Evolutionary conservation across 1,284 basidiomycete genomes (phyloP).

Genomic region (Irpex sp.): DNA sequence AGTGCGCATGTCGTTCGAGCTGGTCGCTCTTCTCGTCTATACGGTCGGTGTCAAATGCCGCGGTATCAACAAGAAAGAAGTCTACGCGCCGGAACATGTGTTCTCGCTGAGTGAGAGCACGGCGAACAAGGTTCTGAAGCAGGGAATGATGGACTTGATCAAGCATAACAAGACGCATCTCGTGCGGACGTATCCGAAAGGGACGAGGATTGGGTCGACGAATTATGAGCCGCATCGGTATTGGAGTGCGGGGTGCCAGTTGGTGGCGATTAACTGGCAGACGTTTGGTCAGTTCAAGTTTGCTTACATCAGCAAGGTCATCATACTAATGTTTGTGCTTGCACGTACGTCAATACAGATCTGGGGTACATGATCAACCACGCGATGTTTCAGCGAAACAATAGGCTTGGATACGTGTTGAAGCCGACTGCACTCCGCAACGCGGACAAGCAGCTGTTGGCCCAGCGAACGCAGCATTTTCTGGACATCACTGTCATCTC

Average conservation of each 20-base stretch:
- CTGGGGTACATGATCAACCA: constrained; percentile 88
- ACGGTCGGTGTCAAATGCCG: constrained; percentile 95
- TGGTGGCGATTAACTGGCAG: constrained; percentile 99
- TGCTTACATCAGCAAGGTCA: background rate
- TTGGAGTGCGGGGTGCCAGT: constrained; percentile 89
- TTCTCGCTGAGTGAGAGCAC: constrained; percentile 91
- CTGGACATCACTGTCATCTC: constrained; percentile 83
- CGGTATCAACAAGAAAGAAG: constrained; percentile 88
- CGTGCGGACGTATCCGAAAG: constrained; percentile 89
- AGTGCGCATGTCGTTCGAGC: constrained; percentile 68
- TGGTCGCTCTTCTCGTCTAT: constrained; percentile 85
- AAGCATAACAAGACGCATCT: constrained; percentile 88
- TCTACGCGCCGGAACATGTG: constrained; percentile 86
- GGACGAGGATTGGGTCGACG: constrained; percentile 75
- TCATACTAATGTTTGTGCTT: background rate
- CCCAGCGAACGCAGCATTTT: constrained; percentile 53
- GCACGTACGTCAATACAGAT: constrained; percentile 42
- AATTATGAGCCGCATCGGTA: constrained; percentile 91
- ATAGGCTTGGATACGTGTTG: constrained; percentile 84
- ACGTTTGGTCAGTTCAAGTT: constrained; percentile 69
- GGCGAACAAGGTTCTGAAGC: constrained; percentile 65
- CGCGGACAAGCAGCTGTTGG: constrained; percentile 58
- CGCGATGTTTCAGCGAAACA: constrained; percentile 92
- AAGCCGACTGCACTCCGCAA: constrained; percentile 81
- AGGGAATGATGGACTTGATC: constrained; percentile 70